A percentile compares a stretch with the other conserved stretches of the same genome.
Evolutionary conservation across 1,284 basidiomycete species (phyloP).

Genomic region (Hymenochaete sp.): DNA sequence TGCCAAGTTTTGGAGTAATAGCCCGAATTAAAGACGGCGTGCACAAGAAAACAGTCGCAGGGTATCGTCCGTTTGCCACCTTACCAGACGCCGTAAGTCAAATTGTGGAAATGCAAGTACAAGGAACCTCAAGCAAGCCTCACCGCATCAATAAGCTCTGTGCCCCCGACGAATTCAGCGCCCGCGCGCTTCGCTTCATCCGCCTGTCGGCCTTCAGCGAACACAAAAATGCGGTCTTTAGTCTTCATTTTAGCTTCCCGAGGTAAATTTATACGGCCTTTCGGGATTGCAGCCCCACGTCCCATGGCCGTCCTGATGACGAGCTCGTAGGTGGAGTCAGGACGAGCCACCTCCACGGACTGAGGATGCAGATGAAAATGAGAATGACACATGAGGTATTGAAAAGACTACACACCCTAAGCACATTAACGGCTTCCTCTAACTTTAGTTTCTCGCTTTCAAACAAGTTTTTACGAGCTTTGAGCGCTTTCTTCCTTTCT

Average conservation of each 20-base stretch:
- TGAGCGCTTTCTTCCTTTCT: slow-evolving; percentile 26
- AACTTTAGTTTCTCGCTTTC: slow-evolving; percentile 56
- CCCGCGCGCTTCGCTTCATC: slow-evolving; percentile 76
- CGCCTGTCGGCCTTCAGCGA: slow-evolving; percentile 72
- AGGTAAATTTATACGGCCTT: slow-evolving; percentile 66
- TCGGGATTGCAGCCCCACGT: slow-evolving; percentile 69
- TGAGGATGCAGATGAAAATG: slow-evolving; percentile 31
- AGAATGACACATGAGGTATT: slow-evolving; percentile 2
- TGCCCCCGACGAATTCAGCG: slow-evolving; percentile 79
- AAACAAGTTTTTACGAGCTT: slow-evolving; percentile 38
- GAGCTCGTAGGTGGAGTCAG: slow-evolving; percentile 71
- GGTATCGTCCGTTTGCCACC: slow-evolving; percentile 59
- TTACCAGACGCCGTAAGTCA: slow-evolving; percentile 25
- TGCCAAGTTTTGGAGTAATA: slow-evolving; percentile 77
- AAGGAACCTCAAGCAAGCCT: slow-evolving; percentile 25
- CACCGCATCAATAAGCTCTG: slow-evolving; percentile 76
- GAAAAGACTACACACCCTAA: slow-evolving; percentile 44
- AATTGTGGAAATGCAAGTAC: slow-evolving; percentile 4
- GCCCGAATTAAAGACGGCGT: slow-evolving; percentile 73
- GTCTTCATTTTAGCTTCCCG: slow-evolving; percentile 65
- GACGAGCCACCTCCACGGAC: slow-evolving; percentile 74
- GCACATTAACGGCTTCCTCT: slow-evolving; percentile 52
- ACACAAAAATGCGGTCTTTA: slow-evolving; percentile 76
- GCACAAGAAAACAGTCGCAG: slow-evolving; percentile 78
- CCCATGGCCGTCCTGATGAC: slow-evolving; percentile 71